phyloP scores from a whole-genome alignment of 1,139 yeast genomes.

The Blastobotrys aristatus region DNA sequence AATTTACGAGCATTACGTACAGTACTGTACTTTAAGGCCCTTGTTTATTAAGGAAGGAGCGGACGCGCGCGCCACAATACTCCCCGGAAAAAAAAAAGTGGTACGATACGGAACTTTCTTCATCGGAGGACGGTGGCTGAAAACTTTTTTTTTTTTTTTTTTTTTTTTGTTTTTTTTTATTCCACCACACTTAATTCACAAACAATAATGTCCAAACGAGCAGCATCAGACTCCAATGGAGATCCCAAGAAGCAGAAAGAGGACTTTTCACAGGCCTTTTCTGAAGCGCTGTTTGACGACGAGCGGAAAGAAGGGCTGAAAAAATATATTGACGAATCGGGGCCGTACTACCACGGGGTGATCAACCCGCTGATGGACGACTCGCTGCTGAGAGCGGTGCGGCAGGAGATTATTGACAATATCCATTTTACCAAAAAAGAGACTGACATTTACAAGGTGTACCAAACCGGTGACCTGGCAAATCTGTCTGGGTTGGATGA shows the following conservation, averaged over 20 bases:
- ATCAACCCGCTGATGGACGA: slow-evolving; percentile 71
- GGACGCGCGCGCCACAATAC: no score
- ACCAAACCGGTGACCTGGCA: slow-evolving; percentile 93
- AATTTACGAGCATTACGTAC: no score
- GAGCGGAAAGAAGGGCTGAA: slow-evolving; percentile 19
- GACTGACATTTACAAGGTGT: slow-evolving; percentile 93
- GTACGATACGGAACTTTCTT: background rate
- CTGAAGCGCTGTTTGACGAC: slow-evolving; percentile 13
- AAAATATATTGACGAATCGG: slow-evolving; percentile 40
- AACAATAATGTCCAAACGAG: slow-evolving; percentile 9
- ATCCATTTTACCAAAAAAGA: slow-evolving; percentile 92
- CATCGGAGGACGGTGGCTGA: background rate
- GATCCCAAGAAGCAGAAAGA: slow-evolving; percentile 8
- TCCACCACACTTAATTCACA: background rate
- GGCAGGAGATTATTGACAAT: slow-evolving; percentile 75
- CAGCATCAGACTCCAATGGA: background rate
- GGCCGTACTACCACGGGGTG: slow-evolving; percentile 89
- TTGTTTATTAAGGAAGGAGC: no score
- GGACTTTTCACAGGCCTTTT: slow-evolving; percentile 9
- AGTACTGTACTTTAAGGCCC: no score
- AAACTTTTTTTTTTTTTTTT: background rate
- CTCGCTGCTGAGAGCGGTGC: slow-evolving; percentile 65
- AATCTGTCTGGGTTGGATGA: slow-evolving; percentile 80
- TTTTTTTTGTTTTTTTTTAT: background rate
- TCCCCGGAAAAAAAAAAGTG: background rate